Percentiles rank a stretch among this genome's conserved stretches.
These are phyloP conservation scores for Xylaria intraflava DNA, from an alignment of 495 filamentous ascomycete species.

Conservation along the genomic window DNA sequence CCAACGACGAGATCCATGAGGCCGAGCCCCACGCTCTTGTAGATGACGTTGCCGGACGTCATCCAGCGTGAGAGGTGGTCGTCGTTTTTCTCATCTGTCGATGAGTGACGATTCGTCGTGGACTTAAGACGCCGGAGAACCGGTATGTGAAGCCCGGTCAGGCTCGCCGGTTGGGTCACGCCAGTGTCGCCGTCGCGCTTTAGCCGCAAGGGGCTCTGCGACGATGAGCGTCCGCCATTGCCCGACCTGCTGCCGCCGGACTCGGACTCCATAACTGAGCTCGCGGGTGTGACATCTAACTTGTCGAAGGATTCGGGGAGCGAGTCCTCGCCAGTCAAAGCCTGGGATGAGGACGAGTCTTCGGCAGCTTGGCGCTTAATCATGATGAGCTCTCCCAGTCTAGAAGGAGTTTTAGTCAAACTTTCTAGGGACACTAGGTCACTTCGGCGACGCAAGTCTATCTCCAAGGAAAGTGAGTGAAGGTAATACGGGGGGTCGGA, in stretches of 20 bases:
- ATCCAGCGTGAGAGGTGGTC: conserved; percentile 64
- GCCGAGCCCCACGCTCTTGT: conserved; percentile 74
- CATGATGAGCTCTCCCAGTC: conserved; percentile 72
- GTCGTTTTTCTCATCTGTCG: conserved; percentile 28
- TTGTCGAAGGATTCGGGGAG: conserved; percentile 21
- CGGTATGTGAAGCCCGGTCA: conserved; percentile 6
- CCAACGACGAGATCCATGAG: conserved; percentile 78
- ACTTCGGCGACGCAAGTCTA: not conserved
- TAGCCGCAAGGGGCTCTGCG: conserved; percentile 17
- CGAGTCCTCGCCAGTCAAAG: conserved; percentile 18
- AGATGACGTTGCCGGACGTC: conserved; percentile 75
- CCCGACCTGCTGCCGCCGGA: conserved; percentile 6
- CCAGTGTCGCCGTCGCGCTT: conserved; percentile 3
- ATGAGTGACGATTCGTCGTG: not conserved
- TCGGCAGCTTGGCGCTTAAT: conserved; percentile 28
- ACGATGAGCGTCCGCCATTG: conserved; percentile 23
- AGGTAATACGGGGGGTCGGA: not conserved
- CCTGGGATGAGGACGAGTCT: conserved; percentile 17
- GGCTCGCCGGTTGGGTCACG: conserved; percentile 4
- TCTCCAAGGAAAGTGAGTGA: not conserved
- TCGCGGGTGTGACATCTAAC: conserved; percentile 19
- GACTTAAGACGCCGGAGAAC: not conserved
- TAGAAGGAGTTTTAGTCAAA: conserved; percentile 22
- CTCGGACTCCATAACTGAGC: conserved; percentile 26
- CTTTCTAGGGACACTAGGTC: not conserved